Conservation (phyloP, 345 rosid genomes). For the Populus ilicifolia region DNA sequence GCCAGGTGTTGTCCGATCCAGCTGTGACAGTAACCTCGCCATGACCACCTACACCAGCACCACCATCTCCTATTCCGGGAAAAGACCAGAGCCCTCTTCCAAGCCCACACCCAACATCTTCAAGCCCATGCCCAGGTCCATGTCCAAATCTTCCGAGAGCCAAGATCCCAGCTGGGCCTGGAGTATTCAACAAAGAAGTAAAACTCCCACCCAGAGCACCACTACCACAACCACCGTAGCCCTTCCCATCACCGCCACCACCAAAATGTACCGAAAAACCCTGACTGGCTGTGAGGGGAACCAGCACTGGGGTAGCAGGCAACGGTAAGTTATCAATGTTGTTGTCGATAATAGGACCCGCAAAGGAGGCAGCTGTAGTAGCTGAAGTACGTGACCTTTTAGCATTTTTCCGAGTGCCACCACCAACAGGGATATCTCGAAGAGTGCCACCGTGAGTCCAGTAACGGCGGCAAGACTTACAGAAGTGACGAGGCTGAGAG, state of each 20-base stretch:
- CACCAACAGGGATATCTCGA: constrained; percentile 91
- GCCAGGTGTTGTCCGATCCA: constrained; percentile 65
- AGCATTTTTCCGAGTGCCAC: constrained; percentile 79
- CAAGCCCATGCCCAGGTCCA: constrained; percentile 57
- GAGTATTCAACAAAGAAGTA: constrained; percentile 63
- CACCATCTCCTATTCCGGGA: constrained; percentile 44
- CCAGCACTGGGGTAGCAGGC: constrained; percentile 49
- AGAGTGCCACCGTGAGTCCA: constrained; percentile 98
- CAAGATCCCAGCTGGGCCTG: constrained; percentile 61
- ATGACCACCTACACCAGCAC: constrained; percentile 14
- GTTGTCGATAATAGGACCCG: constrained; percentile 5
- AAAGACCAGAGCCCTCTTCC: constrained; percentile 84
- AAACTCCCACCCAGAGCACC: constrained; percentile 41
- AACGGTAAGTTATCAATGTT: constrained; percentile 28
- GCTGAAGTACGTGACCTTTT: constrained; percentile 64
- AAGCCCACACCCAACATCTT: constrained; percentile 61
- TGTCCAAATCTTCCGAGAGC: constrained; percentile 70
- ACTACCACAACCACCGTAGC: constrained; percentile 14
- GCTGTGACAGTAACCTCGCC: constrained; percentile 22
- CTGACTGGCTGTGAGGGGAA: constrained; percentile 38
- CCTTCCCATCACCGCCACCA: constrained; percentile 32
- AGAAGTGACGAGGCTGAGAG: constrained; percentile 99
- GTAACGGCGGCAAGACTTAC: constrained; percentile 93
- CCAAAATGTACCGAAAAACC: constrained; percentile 27
- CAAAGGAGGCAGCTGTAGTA: constrained; percentile 2